Evolutionary conservation across 768 basidiomycete genomes (phyloP).

Genomic region (Suillus luteus): DNA sequence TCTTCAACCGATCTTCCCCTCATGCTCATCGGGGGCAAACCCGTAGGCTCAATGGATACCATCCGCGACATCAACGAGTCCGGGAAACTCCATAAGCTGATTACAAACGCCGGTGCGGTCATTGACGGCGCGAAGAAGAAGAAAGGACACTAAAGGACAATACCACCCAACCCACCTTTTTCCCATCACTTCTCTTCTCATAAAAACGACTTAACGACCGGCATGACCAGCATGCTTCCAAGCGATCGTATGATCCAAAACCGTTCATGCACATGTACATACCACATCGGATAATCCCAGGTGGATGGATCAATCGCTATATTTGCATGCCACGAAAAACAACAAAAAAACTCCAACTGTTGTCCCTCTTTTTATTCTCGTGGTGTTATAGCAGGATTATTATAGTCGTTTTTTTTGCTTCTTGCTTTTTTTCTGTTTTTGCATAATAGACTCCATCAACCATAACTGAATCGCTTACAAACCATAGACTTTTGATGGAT

Average conservation of each 20-base stretch:
- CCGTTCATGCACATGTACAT: slow-evolving; percentile 4
- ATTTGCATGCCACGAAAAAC: background rate
- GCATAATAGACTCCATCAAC: slow-evolving; percentile 1
- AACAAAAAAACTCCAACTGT: background rate
- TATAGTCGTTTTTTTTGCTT: background rate
- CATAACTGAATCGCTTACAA: background rate
- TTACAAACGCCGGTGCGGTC: slow-evolving; percentile 59
- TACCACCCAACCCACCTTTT: background rate
- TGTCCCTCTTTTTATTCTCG: slow-evolving; percentile 1
- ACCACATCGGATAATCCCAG: slow-evolving; percentile 1
- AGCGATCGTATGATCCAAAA: background rate
- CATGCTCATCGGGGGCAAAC: slow-evolving; percentile 66
- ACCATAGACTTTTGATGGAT: slow-evolving; percentile 4
- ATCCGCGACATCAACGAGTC: slow-evolving; percentile 51
- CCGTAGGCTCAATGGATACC: slow-evolving; percentile 52
- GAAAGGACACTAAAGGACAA: background rate
- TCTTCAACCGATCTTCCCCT: slow-evolving; percentile 56
- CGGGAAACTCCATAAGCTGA: slow-evolving; percentile 53
- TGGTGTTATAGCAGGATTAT: slow-evolving; percentile 5
- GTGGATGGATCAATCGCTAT: slow-evolving; percentile 4
- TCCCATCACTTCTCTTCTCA: background rate
- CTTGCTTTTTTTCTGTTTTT: background rate
- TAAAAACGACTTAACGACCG: slow-evolving; percentile 5
- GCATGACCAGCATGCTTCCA: background rate
- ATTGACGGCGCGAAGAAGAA: slow-evolving; percentile 57